Evolutionary conservation across 1,139 yeast genomes (phyloP).

Genomic region (Eremothecium gossypii): DNA sequence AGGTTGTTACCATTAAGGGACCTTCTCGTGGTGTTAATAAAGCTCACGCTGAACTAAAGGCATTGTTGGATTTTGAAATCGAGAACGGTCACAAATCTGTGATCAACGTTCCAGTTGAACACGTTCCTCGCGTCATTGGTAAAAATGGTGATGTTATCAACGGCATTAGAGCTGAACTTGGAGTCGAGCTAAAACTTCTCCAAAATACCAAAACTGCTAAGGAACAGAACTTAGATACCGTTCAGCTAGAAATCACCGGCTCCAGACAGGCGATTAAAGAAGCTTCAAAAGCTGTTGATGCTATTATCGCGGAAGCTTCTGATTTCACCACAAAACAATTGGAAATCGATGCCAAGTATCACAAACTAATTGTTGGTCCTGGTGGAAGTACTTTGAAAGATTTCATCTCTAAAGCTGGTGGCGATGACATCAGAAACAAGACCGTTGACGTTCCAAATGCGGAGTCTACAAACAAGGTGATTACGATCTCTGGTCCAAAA

Average conservation of each 20-base stretch:
- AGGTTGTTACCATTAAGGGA: slow-evolving; percentile 76
- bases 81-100: slow-evolving; percentile 69
- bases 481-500: slow-evolving; percentile 70
- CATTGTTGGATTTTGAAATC: slow-evolving; percentile 74
- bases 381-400: slow-evolving; percentile 70
- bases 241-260: slow-evolving; percentile 68
- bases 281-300: slow-evolving; percentile 56
- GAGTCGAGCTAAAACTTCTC: slow-evolving; percentile 61
- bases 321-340: slow-evolving; percentile 55
- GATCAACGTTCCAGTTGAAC: slow-evolving; percentile 58
- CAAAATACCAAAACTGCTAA: slow-evolving; percentile 36
- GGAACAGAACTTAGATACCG: slow-evolving; percentile 36
- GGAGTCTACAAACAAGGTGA: slow-evolving; percentile 50
- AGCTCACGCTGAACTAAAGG: slow-evolving; percentile 80
- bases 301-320: slow-evolving; percentile 56
- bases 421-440: slow-evolving; percentile 42
- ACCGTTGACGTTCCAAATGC: slow-evolving; percentile 70
- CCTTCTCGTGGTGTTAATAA: slow-evolving; percentile 84
- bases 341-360: slow-evolving; percentile 66
- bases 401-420: slow-evolving; percentile 75
- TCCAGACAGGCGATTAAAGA: slow-evolving; percentile 70
- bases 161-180: slow-evolving; percentile 72
- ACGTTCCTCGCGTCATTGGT: slow-evolving; percentile 82
- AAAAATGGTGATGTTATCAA: slow-evolving; percentile 78
- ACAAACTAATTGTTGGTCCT: slow-evolving; percentile 71